Base-by-base conservation (phyloP, 495 filamentous ascomycete species). In the Talaromyces ruber region DNA sequence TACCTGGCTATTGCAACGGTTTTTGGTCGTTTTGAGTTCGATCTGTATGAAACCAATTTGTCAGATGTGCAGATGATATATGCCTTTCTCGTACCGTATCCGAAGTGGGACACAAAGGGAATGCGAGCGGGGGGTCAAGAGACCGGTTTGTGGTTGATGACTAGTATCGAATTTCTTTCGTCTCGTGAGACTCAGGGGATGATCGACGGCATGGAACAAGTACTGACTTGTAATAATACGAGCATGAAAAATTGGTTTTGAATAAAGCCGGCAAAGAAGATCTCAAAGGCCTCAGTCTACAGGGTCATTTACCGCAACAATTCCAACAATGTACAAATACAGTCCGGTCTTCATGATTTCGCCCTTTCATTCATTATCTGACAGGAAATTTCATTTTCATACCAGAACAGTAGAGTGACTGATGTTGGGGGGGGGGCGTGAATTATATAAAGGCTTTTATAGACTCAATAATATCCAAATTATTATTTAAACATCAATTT, bases 1-100 rank as follows among this genome's bases (percentile, higher is more conserved):
- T 78, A 76, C 60, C 58, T 73, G 22, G 62, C 66, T 0, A 34
- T 79, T 14, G 78, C 78, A 2, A 63, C 66, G 6, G 54, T 80
- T 7, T 68, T 76, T 24, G 67, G 74, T 8, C 65, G 73, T 3
- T 73, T 78, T 45, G 68, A 76, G 6, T 62, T 79, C 22, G 68
- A 68, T n/a, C 59, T 76, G 16, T 68, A 69, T 59, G 68, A 75
- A n/a, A 77, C 77, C 28, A 66, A 69, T 55, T 64, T 64, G 22
- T 59, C 58, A 9, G 75, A 78, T 55, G 68, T 77, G 7, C 65
- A 71, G 30, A 66, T 70, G 55, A 64, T 32, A 16, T 64, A 67
- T 12, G 72, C 68, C 32, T 66, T 63, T 50, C 52, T 72, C 6
- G 59, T 68, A n/a, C 68, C 75, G 7, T 54, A 66, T 9, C 66